These are phyloP conservation scores for Aciculoconidium aculeatum DNA, from an alignment of 805 yeast species.

Conservation along the genomic window DNA sequence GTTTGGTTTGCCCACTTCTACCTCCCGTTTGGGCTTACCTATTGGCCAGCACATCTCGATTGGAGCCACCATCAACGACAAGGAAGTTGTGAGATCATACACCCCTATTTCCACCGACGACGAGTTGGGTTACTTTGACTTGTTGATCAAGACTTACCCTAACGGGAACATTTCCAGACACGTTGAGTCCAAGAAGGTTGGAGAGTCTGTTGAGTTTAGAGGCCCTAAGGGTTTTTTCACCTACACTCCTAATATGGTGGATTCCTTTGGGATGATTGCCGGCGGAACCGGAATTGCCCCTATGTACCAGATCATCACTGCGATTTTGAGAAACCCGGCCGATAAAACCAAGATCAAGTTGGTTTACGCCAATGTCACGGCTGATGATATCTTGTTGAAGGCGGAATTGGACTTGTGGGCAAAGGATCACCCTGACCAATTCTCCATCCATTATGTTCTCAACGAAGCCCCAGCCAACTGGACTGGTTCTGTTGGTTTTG, in stretches of 20 bases:
- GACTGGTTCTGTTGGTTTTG: slow-evolving; percentile 75
- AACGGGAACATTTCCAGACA: slow-evolving; percentile 77
- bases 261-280: slow-evolving; percentile 80
- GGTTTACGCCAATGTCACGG: slow-evolving; percentile 76
- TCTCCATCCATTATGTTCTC: slow-evolving; percentile 67
- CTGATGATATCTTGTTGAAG: slow-evolving; percentile 73
- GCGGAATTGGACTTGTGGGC: slow-evolving; percentile 71
- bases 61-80: slow-evolving; percentile 68
- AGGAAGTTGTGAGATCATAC: slow-evolving; percentile 79
- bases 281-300: slow-evolving; percentile 98
- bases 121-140: slow-evolving; percentile 74
- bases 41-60: slow-evolving; percentile 91
- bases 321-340: slow-evolving; percentile 67
- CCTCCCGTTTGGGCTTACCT: slow-evolving; percentile 79
- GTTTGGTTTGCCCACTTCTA: slow-evolving; percentile 71
- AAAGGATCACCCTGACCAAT: slow-evolving; percentile 47
- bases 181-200: slow-evolving; percentile 67
- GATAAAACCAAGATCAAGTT: slow-evolving; percentile 74
- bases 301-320: slow-evolving; percentile 87
- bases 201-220: slow-evolving; percentile 70
- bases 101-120: slow-evolving; percentile 85
- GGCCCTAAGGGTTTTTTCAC: slow-evolving; percentile 91
- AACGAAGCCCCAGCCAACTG: slow-evolving; percentile 69
- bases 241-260: slow-evolving; percentile 73
- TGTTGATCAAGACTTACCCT: slow-evolving; percentile 81